Conservation (phyloP, 2,329 filamentous ascomycete species). For the Lasiodiplodia sp. region DNA sequence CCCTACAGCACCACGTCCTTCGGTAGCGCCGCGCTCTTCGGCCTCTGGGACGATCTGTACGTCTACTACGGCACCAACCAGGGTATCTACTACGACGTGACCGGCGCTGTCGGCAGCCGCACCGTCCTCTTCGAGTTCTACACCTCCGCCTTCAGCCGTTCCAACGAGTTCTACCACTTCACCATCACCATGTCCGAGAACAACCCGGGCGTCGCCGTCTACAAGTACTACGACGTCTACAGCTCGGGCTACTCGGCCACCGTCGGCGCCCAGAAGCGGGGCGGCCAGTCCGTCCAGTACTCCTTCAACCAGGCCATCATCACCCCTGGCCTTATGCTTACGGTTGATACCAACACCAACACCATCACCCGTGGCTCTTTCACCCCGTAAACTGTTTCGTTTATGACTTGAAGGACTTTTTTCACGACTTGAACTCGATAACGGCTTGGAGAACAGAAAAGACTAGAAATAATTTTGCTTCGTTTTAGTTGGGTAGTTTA, state of each 20-base stretch:
- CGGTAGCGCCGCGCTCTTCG: neutral
- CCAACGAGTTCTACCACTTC: slow-evolving; percentile 6
- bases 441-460: neutral
- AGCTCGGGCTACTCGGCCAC: neutral
- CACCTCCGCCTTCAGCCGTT: neutral
- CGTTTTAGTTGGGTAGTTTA: neutral
- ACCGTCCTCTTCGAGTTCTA: neutral
- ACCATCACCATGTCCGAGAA: slow-evolving; percentile 1
- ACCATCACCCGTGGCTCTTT: neutral
- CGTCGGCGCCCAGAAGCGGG: neutral
- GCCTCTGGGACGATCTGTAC: neutral
- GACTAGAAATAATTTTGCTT: neutral
- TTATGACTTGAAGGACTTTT: neutral
- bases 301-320: neutral
- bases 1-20: neutral
- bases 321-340: neutral
- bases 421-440: neutral
- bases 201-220: neutral
- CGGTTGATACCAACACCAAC: neutral
- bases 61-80: neutral
- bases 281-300: neutral
- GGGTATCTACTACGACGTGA: neutral
- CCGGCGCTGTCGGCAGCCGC: neutral
- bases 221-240: slow-evolving; percentile 1
- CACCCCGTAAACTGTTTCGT: neutral